These are phyloP conservation scores for Scedosporium aurantiacum DNA, from an alignment of 2,329 filamentous ascomycete genomes.

Conservation along the genomic window DNA sequence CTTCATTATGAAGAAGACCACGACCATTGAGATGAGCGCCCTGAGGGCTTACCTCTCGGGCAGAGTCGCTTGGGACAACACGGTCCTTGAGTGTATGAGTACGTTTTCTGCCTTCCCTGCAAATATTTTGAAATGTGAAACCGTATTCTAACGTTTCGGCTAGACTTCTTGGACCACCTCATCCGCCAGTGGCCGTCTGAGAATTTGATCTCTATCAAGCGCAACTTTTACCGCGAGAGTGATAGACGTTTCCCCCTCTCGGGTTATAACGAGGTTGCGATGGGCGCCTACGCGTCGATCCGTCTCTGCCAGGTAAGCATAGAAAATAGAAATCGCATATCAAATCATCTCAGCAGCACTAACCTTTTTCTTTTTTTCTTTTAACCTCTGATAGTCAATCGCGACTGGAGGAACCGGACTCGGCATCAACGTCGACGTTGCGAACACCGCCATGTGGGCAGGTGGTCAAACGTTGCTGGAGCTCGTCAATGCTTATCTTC, in stretches of 20 bases:
- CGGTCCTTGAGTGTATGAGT: constrained; percentile 66
- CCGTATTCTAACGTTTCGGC: not conserved
- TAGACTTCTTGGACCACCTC: constrained; percentile 74
- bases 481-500: constrained; percentile 13
- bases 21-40: constrained; percentile 54
- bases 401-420: constrained; percentile 45
- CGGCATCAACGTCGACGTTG: constrained; percentile 79
- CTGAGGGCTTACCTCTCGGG: constrained; percentile 57
- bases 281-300: constrained; percentile 81
- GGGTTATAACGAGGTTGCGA: constrained; percentile 62
- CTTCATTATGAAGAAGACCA: constrained; percentile 53
- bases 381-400: constrained; percentile 27
- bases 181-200: constrained; percentile 68
- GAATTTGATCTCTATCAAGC: constrained; percentile 60
- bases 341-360: constrained; percentile 11
- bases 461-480: constrained; percentile 25
- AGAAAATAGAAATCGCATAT: constrained; percentile 25
- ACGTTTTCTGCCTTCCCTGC: not conserved
- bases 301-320: constrained; percentile 48
- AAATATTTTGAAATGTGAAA: not conserved
- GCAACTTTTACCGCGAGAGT: constrained; percentile 62
- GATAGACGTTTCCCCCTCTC: constrained; percentile 40
- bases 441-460: constrained; percentile 82
- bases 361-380: too few relatives aligned
- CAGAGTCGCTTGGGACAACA: constrained; percentile 48